Percentiles rank a stretch among this genome's conserved stretches.
Evolutionary conservation across 2,329 filamentous ascomycete species (phyloP).

Genomic region (Fusarium avenaceum): DNA sequence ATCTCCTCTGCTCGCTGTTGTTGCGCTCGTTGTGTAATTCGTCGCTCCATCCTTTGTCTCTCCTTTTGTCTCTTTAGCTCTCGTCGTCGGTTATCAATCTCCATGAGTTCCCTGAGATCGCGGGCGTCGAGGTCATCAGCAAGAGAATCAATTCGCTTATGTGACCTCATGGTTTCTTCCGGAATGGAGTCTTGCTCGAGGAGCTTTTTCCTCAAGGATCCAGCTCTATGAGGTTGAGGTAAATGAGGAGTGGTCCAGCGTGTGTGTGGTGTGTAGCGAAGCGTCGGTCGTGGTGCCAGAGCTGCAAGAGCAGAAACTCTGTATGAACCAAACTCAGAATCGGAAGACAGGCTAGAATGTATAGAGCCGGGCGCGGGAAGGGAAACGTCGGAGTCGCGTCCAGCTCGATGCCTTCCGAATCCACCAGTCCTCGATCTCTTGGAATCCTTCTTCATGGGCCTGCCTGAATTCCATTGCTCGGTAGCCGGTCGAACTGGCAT

Average conservation of each 20-base stretch:
- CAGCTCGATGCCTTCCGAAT: slow-evolving; percentile 66
- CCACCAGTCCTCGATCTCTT: slow-evolving; percentile 72
- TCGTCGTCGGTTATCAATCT: slow-evolving; percentile 84
- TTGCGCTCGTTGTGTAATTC: slow-evolving; percentile 75
- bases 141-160: slow-evolving; percentile 76
- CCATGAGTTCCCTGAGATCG: slow-evolving; percentile 88
- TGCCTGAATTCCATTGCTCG: slow-evolving; percentile 71
- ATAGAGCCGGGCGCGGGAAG: slow-evolving; percentile 81
- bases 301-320: slow-evolving; percentile 83
- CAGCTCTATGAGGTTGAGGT: slow-evolving; percentile 61
- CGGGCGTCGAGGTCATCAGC: slow-evolving; percentile 89
- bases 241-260: slow-evolving; percentile 65
- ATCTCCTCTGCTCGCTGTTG: slow-evolving; percentile 72
- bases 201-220: slow-evolving; percentile 66
- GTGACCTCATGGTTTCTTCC: slow-evolving; percentile 71
- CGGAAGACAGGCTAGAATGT: slow-evolving; percentile 80
- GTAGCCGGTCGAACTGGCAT: slow-evolving; percentile 74
- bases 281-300: slow-evolving; percentile 86
- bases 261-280: slow-evolving; percentile 79
- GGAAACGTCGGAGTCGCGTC: slow-evolving; percentile 79
- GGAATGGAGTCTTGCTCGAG: slow-evolving; percentile 67
- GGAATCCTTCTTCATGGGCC: slow-evolving; percentile 72
- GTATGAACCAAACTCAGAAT: slow-evolving; percentile 79
- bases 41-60: slow-evolving; percentile 74
- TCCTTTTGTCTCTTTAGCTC: slow-evolving; percentile 80